A percentile compares a stretch with the other conserved stretches of the same genome.
Evolutionary conservation across 2,329 filamentous ascomycete species (phyloP).

Genomic region (Beauveria caledonica): DNA sequence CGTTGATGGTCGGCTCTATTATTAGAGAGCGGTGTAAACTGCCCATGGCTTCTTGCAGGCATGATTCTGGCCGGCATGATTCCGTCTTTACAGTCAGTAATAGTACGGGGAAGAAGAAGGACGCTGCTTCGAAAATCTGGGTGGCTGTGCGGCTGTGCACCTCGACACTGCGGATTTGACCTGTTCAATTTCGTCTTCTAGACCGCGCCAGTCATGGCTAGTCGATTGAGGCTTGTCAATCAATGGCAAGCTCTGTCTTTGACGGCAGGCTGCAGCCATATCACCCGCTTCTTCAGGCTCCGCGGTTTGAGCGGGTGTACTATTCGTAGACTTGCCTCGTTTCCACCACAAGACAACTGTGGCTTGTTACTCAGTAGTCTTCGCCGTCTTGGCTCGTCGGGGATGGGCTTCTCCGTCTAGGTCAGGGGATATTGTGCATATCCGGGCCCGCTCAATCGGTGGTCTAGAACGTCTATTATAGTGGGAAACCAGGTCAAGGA

Average conservation of each 20-base stretch:
- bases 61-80: neutral
- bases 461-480: constrained; percentile 9
- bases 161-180: neutral
- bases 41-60: neutral
- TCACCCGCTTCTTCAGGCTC: neutral
- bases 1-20: neutral
- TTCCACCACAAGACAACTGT: constrained; percentile 4
- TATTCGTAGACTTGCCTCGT: neutral
- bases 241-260: neutral
- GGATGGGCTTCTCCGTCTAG: neutral
- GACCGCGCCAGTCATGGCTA: neutral
- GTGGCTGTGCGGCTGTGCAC: neutral
- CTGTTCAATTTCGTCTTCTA: neutral
- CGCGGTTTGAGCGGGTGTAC: neutral
- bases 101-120: too few relatives aligned
- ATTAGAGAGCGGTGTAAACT: neutral
- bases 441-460: constrained; percentile 10
- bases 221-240: neutral
- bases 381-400: neutral
- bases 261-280: neutral
- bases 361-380: neutral
- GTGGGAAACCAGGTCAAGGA: constrained; percentile 2
- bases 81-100: too few relatives aligned
- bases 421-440: constrained; percentile 5
- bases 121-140: neutral